Conservation (phyloP, 129 eudicot species). For the Gnaphalium uliginosum region DNA sequence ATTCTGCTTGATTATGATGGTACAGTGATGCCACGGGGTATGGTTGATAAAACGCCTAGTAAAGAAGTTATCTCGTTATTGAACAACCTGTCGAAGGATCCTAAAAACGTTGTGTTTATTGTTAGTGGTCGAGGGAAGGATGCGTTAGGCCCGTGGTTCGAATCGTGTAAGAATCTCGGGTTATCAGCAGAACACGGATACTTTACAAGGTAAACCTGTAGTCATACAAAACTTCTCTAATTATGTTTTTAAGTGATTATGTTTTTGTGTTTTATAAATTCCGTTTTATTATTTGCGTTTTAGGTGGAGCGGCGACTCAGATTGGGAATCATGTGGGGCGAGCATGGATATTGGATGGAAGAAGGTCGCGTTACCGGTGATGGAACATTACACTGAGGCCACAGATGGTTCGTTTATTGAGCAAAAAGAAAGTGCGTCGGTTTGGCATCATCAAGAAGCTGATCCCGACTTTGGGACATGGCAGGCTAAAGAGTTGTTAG, state of each 20-base stretch:
- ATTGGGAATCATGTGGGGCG: conserved; percentile 58
- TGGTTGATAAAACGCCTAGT: conserved; percentile 59
- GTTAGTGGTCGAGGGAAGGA: conserved; percentile 87
- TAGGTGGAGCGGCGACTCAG: conserved; percentile 71
- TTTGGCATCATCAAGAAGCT: conserved; percentile 93
- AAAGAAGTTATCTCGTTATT: conserved; percentile 47
- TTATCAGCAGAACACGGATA: conserved; percentile 87
- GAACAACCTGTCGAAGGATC: conserved; percentile 60
- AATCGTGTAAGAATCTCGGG: conserved; percentile 63
- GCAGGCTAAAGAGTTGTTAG: conserved; percentile 93
- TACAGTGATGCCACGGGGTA: conserved; percentile 58
- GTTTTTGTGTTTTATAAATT: not conserved
- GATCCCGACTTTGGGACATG: conserved; percentile 81
- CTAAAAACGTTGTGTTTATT: conserved; percentile 72
- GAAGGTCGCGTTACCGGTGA: conserved; percentile 62
- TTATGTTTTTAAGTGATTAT: not conserved
- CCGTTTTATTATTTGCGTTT: not conserved
- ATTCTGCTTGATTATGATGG: conserved; percentile 89
- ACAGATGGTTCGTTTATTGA: conserved; percentile 92
- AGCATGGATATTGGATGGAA: conserved; percentile 64
- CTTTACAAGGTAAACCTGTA: conserved; percentile 54
- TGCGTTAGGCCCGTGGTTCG: conserved; percentile 59
- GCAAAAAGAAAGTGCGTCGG: conserved; percentile 83
- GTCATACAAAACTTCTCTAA: not conserved
- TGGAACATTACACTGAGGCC: conserved; percentile 85